Base-by-base conservation (phyloP, 202 grass and related monocot genomes). In the Carex sylvatica region DNA sequence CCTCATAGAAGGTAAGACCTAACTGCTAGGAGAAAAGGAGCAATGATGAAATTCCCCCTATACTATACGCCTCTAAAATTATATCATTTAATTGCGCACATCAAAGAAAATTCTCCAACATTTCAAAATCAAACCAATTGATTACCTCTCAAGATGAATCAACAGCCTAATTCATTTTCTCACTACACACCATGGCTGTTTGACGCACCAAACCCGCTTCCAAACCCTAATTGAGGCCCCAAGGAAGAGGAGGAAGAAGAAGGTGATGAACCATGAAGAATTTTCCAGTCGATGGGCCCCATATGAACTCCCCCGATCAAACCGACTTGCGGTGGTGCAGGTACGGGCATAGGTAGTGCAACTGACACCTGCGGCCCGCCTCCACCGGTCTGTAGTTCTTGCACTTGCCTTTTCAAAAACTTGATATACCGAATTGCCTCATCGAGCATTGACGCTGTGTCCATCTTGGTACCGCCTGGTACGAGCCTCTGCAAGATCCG, bases 351-450 rank as follows among this genome's bases (percentile, higher is more conserved):
- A 33, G 70, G 79, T 20, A 77, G 67, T 1, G 72, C 59, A 0
- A 3, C 55, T 8, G 36, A 63, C 13, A 23, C 65, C 12, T 70
- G 62, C 0, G 82, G 61, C 24, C 84, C 30, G 1, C 30, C 82
- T 40, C 88, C 69, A 71, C 70, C 61, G 63, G 93, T 40, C 80
- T 95, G 92, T 18, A 99, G 80, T 26, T 92, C 90, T 12, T 96
- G 93, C 46, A 99, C 91, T 87, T 99, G 96, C 18, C 91, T 84
- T 89, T 99, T 96, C 74, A 99, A 91, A 86, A 99, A 99, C 83
- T 99, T 99, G 89, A 99, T 92, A 67, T 99, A 99, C 60, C 91
- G 90, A 83, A 99, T 92, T 74, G 93, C 93, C 91, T 99, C 96
- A 59, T 99, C 91, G 19, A 99, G 91, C 96, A 99, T 96, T 56